These are phyloP conservation scores for Corymbia calophylla DNA, from an alignment of 441 rosid species.

Conservation along the genomic window DNA sequence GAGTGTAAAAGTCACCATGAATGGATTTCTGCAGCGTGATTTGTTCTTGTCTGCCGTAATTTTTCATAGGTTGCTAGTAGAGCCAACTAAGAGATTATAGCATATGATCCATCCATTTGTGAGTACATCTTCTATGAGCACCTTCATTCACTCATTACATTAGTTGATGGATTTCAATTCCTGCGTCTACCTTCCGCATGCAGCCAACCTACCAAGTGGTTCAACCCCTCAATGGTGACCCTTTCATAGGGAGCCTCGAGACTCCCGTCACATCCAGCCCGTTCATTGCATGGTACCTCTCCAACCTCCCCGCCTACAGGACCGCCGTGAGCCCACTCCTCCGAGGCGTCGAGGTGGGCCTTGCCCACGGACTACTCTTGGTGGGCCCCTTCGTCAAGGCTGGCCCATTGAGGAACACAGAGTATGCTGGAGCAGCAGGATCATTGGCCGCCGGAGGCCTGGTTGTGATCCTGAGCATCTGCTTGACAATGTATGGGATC, in stretches of 20 bases:
- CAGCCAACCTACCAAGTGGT: slow-evolving; percentile 92
- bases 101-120: not conserved
- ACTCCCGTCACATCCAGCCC: slow-evolving; percentile 96
- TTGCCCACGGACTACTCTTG: slow-evolving; percentile 80
- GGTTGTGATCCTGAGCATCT: slow-evolving; percentile 73
- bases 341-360: slow-evolving; percentile 80
- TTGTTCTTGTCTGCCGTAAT: not conserved
- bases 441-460: slow-evolving; percentile 89
- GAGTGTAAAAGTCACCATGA: not conserved
- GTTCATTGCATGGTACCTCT: slow-evolving; percentile 85
- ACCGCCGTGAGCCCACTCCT: slow-evolving; percentile 95
- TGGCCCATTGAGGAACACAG: slow-evolving; percentile 88
- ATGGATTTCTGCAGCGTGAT: not conserved
- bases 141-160: not conserved
- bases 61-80: not conserved
- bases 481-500: slow-evolving; percentile 82
- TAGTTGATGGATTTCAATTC: not conserved
- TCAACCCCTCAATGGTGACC: slow-evolving; percentile 96
- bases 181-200: not conserved
- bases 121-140: not conserved
- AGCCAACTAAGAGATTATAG: not conserved
- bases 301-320: slow-evolving; percentile 90
- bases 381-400: slow-evolving; percentile 90
- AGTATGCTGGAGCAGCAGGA: slow-evolving; percentile 66
- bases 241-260: slow-evolving; percentile 94